These are phyloP conservation scores for Gossypium sturtianum DNA, from an alignment of 345 rosid genomes.

Conservation along the genomic window DNA sequence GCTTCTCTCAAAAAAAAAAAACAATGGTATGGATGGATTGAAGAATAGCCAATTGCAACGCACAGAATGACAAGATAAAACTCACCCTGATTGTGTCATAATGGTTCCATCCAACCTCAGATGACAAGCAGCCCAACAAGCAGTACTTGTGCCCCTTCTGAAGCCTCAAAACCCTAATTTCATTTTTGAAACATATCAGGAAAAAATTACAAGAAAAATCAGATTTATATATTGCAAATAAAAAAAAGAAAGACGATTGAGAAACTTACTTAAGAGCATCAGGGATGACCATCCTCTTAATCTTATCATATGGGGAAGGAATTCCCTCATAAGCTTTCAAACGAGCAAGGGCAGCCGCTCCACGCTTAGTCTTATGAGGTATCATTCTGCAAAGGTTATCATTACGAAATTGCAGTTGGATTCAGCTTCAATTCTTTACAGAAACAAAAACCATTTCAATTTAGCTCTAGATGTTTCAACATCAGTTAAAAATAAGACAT, in stretches of 20 bases:
- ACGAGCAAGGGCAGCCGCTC: conserved; percentile 64
- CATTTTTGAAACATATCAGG: too few species aligned
- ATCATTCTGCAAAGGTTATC: conserved; percentile 41
- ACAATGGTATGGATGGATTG: neutral
- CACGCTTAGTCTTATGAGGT: conserved; percentile 78
- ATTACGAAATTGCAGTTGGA: neutral
- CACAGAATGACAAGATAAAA: neutral
- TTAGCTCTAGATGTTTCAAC: neutral
- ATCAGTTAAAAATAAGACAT: too few species aligned
- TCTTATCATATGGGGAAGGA: conserved; percentile 73
- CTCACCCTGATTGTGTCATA: conserved; percentile 74
- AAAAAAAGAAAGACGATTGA: neutral
- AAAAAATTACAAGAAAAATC: neutral
- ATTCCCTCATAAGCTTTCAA: conserved; percentile 70
- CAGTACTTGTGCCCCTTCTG: conserved; percentile 65
- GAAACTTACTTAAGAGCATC: conserved; percentile 67
- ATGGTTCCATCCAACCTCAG: conserved; percentile 87
- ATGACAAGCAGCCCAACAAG: conserved; percentile 58
- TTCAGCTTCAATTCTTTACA: neutral
- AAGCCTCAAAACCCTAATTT: conserved; percentile 56
- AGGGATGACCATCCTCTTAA: conserved; percentile 78
- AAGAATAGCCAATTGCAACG: neutral
- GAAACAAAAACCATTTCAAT: neutral
- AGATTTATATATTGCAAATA: neutral
- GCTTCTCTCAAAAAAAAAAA: neutral